phyloP scores from a whole-genome alignment of 2,329 filamentous ascomycete genomes.

The Orbilia oligospora region DNA sequence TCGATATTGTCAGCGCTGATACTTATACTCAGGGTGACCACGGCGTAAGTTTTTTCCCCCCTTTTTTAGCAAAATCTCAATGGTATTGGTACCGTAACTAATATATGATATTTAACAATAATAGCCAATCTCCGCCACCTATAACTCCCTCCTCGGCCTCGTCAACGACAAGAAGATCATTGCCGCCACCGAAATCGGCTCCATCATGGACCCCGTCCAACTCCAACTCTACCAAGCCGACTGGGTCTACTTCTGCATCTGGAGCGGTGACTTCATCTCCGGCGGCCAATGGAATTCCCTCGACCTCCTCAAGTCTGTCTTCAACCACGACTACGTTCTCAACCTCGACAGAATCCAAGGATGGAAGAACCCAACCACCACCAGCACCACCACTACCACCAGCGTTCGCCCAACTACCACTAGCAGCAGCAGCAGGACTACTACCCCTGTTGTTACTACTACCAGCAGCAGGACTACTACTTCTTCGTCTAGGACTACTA shows the following conservation, averaged over 20 bases:
- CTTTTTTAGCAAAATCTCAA: not conserved
- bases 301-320: conserved; percentile 67
- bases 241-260: conserved; percentile 71
- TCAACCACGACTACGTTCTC: conserved; percentile 63
- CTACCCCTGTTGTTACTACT: conserved; percentile 12
- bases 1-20: conserved; percentile 70
- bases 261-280: conserved; percentile 69
- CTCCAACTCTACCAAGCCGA: conserved; percentile 69
- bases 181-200: conserved; percentile 70
- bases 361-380: conserved; percentile 62
- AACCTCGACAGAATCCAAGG: conserved; percentile 63
- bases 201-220: conserved; percentile 68
- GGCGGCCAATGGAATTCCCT: conserved; percentile 68
- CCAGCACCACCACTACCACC: conserved; percentile 44
- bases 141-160: conserved; percentile 68
- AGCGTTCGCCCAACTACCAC: conserved; percentile 16
- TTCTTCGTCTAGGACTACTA: not conserved
- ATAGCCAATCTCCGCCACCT: conserved; percentile 68
- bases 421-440: conserved; percentile 17
- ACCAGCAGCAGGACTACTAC: conserved; percentile 25
- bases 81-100: too few relatives aligned
- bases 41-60: conserved; percentile 65
- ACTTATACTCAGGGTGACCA: conserved; percentile 68
- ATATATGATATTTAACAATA: conserved; percentile 7
- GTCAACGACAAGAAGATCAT: conserved; percentile 70